A percentile compares a stretch with the other conserved stretches of the same genome.
Evolutionary conservation across 2,329 filamentous ascomycete genomes (phyloP).

Genomic region (Phaeosphaeriaceae sp.): DNA sequence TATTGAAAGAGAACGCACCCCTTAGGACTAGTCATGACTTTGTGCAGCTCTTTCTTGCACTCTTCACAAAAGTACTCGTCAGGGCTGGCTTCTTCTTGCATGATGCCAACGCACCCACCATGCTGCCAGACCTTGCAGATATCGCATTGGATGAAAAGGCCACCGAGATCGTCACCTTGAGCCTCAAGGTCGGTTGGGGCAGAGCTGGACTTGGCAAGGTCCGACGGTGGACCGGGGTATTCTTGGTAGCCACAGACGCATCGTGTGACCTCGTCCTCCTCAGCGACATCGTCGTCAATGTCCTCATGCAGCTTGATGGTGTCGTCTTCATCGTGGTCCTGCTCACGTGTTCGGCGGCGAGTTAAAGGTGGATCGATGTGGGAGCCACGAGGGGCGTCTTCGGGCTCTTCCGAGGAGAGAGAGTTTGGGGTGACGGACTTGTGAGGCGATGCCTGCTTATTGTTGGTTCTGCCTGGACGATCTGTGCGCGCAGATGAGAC

Average conservation of each 20-base stretch:
- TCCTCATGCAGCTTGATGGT: constrained; percentile 58
- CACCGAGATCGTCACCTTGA: constrained; percentile 77
- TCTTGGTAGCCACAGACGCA: constrained; percentile 95
- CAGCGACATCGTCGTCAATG: constrained; percentile 66
- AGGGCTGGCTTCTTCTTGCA: constrained; percentile 89
- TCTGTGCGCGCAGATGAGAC: constrained; percentile 76
- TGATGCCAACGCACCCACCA: constrained; percentile 95
- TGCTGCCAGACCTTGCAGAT: constrained; percentile 99
- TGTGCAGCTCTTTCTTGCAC: constrained; percentile 90
- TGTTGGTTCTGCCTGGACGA: constrained; percentile 72
- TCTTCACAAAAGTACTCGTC: constrained; percentile 98
- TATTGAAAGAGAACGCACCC: constrained; percentile 68
- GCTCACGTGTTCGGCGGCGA: constrained; percentile 78
- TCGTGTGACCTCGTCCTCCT: constrained; percentile 87
- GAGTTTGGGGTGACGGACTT: constrained; percentile 78
- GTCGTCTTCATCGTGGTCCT: constrained; percentile 66
- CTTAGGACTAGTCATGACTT: constrained; percentile 77
- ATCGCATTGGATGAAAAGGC: constrained; percentile 98
- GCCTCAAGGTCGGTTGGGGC: constrained; percentile 62
- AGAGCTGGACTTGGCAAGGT: constrained; percentile 62
- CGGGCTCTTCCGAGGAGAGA: constrained; percentile 70
- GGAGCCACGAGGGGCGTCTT: constrained; percentile 60
- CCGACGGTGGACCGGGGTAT: constrained; percentile 78
- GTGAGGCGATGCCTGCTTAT: constrained; percentile 74
- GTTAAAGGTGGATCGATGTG: constrained; percentile 72